Percentiles rank a stretch among this genome's conserved stretches.
Conservation (phyloP, 495 filamentous ascomycete genomes). For the Podospora comata region DNA sequence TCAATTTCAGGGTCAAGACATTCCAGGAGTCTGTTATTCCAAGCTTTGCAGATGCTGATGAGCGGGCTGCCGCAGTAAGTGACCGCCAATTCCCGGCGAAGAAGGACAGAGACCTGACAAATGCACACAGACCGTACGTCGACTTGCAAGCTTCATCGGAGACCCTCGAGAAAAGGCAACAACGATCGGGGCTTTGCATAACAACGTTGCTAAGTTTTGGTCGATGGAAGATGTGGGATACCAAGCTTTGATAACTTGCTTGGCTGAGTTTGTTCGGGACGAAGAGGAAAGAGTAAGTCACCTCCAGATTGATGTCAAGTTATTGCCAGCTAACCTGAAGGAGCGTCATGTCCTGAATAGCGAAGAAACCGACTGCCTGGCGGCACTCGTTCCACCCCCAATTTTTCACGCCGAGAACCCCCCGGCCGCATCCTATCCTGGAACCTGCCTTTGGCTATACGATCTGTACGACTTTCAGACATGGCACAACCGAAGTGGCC, state of each 20-base stretch:
- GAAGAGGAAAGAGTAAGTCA: slow-evolving; percentile 28
- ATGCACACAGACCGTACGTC: slow-evolving; percentile 24
- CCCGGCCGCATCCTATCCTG: slow-evolving; percentile 30
- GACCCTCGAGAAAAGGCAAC: slow-evolving; percentile 34
- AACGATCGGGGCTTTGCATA: slow-evolving; percentile 32
- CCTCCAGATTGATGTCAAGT: background rate
- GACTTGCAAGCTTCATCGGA: slow-evolving; percentile 34
- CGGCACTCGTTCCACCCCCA: slow-evolving; percentile 20
- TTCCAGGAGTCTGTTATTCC: slow-evolving; percentile 35
- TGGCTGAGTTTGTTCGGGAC: slow-evolving; percentile 21
- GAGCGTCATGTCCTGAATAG: slow-evolving; percentile 26
- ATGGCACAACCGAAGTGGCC: slow-evolving; percentile 36
- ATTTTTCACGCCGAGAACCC: slow-evolving; percentile 19
- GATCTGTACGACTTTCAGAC: slow-evolving; percentile 35
- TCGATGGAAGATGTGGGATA: slow-evolving; percentile 33
- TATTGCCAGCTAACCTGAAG: background rate
- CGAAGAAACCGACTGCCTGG: slow-evolving; percentile 32
- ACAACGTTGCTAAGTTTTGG: slow-evolving; percentile 32
- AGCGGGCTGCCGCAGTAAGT: slow-evolving; percentile 28
- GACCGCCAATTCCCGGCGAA: accelerated
- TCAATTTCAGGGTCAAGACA: slow-evolving; percentile 40
- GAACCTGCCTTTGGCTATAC: slow-evolving; percentile 39
- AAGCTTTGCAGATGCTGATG: slow-evolving; percentile 19
- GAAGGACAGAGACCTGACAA: background rate
- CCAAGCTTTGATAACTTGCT: slow-evolving; percentile 21